These are phyloP conservation scores for Biscutella laevigata DNA, from an alignment of 441 rosid genomes.

Conservation along the genomic window DNA sequence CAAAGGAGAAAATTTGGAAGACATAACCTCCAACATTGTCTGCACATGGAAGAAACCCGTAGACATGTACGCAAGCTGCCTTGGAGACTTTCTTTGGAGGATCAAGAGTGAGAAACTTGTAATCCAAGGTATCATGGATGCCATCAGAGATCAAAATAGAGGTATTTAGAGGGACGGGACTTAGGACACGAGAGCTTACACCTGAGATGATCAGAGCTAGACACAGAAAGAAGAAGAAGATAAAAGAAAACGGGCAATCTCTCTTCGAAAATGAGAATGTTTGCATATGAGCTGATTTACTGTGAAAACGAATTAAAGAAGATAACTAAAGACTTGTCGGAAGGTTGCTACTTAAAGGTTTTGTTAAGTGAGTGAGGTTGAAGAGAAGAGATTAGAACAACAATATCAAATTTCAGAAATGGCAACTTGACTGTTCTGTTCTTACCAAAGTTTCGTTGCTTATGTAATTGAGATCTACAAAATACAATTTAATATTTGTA, in stretches of 20 bases:
- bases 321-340: neutral
- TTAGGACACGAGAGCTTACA: constrained; percentile 25
- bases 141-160: constrained; percentile 24
- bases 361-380: neutral
- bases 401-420: neutral
- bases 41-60: constrained; percentile 25
- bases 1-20: constrained; percentile 29
- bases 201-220: constrained; percentile 8
- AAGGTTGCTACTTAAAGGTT: neutral
- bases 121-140: neutral
- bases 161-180: constrained; percentile 2
- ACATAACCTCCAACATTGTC: constrained; percentile 23
- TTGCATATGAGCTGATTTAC: constrained; percentile 14
- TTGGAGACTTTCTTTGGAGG: constrained; percentile 16
- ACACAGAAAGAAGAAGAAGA: neutral
- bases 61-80: constrained; percentile 24
- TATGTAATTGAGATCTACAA: constrained; percentile 12
- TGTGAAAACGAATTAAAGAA: neutral
- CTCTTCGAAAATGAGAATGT: constrained; percentile 15
- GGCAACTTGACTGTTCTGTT: neutral
- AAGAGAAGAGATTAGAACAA: neutral
- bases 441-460: neutral
- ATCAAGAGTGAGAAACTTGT: constrained; percentile 18
- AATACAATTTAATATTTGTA: neutral
- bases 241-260: neutral